Evolutionary conservation across 2,329 filamentous ascomycete species (phyloP), one percentile per base, ranked within the genome.

Genomic region (Stachybotrys elegans): DNA sequence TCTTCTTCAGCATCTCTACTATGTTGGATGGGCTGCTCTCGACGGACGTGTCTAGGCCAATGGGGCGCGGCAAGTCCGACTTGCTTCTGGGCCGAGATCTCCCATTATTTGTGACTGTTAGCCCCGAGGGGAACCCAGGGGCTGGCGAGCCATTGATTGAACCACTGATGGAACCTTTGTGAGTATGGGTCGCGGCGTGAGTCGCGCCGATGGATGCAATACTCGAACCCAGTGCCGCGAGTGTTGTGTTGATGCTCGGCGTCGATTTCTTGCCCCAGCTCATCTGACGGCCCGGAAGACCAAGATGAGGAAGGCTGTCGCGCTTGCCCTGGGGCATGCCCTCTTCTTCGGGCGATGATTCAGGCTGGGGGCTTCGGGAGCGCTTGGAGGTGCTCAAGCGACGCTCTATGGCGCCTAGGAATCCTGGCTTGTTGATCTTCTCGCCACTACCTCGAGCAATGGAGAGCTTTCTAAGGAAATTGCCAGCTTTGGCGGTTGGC

Each of bases 391-490:
- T 61, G 49, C 76, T 79, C 0, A 74, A 72, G 43, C 69, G 73
- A 40, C 73, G 70, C 9, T 78, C 70, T 3, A 79, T 60, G 8
- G 66, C 71, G 13, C 72, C 67, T 8, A 81, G 58, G 38, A 71
- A 71, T 42, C 73, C 72, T 73, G 72, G 58, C 72, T 81, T 37
- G 74, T 71, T 48, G 32, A 68, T 66, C 47, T 56, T 63, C 16
- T 61, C 61, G n/a, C 57, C 57, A 17, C 36, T 45, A 22, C 68
- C 67, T 40, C 73, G 65, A 55, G 69, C 73, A 50, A 83, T 69
- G 7, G 75, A 78, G 35, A 79, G 66, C 58, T 78, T 81, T 56
- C 84, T 86, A 32, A 86, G 61, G 31, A 87, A 72, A 46, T 74
- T 81, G 20, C 81, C 79, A 43, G 75, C 76, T n/a, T 74, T 81